Percentiles rank a stretch among this genome's conserved stretches.
Conservation (phyloP, 2,329 filamentous ascomycete genomes). For the Magnaporthales sp. region DNA sequence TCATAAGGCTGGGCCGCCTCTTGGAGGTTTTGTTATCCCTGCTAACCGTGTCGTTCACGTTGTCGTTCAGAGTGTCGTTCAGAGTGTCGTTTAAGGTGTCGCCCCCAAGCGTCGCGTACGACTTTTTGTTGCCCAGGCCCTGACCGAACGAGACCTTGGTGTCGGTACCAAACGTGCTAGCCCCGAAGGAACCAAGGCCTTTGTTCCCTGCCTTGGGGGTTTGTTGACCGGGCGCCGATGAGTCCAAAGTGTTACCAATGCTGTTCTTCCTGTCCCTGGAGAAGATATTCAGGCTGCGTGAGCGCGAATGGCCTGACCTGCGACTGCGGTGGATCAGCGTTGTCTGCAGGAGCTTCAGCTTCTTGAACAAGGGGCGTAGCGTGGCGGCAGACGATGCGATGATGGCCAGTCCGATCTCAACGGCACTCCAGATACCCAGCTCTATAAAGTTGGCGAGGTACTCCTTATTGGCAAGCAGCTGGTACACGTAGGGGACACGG, state of each 20-base stretch:
- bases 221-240: not conserved
- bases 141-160: not conserved
- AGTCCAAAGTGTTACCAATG: not conserved
- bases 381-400: slow-evolving; percentile 29
- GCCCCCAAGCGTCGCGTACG: not conserved
- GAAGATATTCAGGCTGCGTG: not conserved
- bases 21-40: not conserved
- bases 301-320: not conserved
- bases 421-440: slow-evolving; percentile 35
- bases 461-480: slow-evolving; percentile 26
- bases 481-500: slow-evolving; percentile 30
- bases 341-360: slow-evolving; percentile 3
- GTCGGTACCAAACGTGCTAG: not conserved
- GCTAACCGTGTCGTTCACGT: not conserved
- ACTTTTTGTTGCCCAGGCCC: not conserved
- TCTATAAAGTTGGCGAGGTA: slow-evolving; percentile 34
- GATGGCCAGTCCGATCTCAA: slow-evolving; percentile 33
- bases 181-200: not conserved
- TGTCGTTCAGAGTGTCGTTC: no score
- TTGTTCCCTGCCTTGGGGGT: not conserved
- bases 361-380: slow-evolving; percentile 25
- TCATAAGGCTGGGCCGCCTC: not conserved
- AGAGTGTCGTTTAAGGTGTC: not conserved
- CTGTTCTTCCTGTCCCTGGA: not conserved
- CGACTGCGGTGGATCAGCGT: not conserved